Evolutionary conservation across 1,139 yeast genomes (phyloP), one percentile per base, ranked within the genome.

Genomic region (Yamadazyma sp.): DNA sequence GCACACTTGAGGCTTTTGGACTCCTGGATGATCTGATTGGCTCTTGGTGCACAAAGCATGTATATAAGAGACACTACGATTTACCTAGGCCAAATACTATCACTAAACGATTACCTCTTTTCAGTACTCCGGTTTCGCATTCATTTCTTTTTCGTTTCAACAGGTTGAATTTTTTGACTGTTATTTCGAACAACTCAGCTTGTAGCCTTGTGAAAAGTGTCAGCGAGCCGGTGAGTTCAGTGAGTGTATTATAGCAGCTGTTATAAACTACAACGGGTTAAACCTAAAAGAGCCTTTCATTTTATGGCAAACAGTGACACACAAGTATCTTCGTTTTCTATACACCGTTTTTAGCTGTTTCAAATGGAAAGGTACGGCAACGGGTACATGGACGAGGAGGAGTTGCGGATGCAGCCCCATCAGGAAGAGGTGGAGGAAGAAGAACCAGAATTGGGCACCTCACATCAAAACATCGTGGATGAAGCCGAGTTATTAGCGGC

Each of bases 1-100:
- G 59, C 64, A 34, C 80, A 88, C 66, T 73, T 92, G 66, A 81
- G 84, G 61, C 75, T 92, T 76, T 72, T 92, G 53, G 60, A 72
- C 31, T 66, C 86, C 7, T 91, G 98, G 98, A 70, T 67, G 50
- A 40, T 47, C 12, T 47, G 33, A 32, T 5, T 12, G 17, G n/a
- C 6, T 14, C 9, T 17, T 11, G n/a, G 14, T 5, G 11, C 14
- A 11, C 4, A 11, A 11, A 24, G 11, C 11, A 24, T 24, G 14
- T 11, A n/a, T n/a, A 24, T n/a, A 20, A 20, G 11, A 24, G 6
- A n/a, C n/a, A 24, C 27, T n/a, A n/a, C n/a, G n/a, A n/a, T n/a
- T n/a, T n/a, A n/a, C n/a, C n/a, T n/a, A n/a, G n/a, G n/a, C n/a
- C n/a, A n/a, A n/a, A n/a, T n/a, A n/a, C n/a, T n/a, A 25, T 20